These are phyloP conservation scores for Globisporangium cylindrosporum DNA, from an alignment of 352 stramenopile genomes.

Conservation along the genomic window DNA sequence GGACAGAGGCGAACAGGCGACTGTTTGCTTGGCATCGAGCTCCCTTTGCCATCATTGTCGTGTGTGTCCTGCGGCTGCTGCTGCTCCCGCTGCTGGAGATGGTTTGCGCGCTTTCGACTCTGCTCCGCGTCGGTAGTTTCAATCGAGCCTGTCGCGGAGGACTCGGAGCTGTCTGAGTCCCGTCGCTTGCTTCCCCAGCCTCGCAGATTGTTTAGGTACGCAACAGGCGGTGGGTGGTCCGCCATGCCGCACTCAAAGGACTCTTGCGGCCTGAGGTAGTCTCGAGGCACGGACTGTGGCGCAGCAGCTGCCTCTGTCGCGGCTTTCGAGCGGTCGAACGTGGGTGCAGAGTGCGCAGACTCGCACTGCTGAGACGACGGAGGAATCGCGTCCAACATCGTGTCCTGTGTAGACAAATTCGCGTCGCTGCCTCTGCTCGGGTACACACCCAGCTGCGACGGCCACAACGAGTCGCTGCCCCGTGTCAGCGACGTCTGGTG, in stretches of 20 bases:
- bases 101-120: background rate
- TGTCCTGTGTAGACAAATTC: constrained; percentile 30
- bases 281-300: constrained; percentile 1
- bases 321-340: constrained; percentile 51
- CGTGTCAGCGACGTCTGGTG: constrained; percentile 20
- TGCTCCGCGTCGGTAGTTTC: constrained; percentile 52
- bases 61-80: no score
- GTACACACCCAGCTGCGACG: constrained; percentile 33
- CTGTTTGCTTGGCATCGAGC: constrained; percentile 8
- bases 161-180: constrained; percentile 58
- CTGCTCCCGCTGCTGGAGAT: background rate
- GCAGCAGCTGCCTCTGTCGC: background rate
- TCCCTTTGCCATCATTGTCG: background rate
- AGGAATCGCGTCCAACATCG: constrained; percentile 24
- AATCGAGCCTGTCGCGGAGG: constrained; percentile 53
- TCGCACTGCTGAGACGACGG: background rate
- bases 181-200: constrained; percentile 19
- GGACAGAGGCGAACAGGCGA: constrained; percentile 17
- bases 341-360: constrained; percentile 33
- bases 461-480: constrained; percentile 29
- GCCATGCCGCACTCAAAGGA: constrained; percentile 23
- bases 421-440: constrained; percentile 30
- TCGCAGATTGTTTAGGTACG: constrained; percentile 12
- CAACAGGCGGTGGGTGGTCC: background rate
- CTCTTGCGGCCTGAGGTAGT: constrained; percentile 18